Evolutionary conservation across 139 green algal genomes (phyloP).

Genomic region (Chlorella sp.): DNA sequence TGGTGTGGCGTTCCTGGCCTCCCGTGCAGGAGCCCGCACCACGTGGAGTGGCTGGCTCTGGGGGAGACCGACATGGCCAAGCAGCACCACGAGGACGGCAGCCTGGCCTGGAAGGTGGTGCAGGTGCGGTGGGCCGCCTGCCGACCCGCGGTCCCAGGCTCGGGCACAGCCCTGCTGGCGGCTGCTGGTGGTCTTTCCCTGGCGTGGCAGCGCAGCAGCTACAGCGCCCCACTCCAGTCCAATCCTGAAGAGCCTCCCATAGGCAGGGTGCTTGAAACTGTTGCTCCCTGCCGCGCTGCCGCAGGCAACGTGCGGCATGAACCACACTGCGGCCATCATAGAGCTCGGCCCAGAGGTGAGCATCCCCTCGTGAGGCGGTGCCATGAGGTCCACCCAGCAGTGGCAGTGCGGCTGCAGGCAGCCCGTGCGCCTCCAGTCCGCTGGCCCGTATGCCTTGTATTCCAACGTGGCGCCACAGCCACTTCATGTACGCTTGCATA

Average conservation of each 20-base stretch:
- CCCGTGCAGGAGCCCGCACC: constrained; percentile 30
- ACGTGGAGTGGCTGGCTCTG: constrained; percentile 30
- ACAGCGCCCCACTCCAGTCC: too few species aligned
- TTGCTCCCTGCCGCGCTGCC: background rate
- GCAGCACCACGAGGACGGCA: constrained; percentile 3
- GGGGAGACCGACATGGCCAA: constrained; percentile 13
- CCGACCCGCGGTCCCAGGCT: background rate
- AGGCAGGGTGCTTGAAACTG: too few species aligned
- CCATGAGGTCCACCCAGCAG: too few species aligned
- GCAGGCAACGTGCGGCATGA: constrained; percentile 53
- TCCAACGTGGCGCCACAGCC: too few species aligned
- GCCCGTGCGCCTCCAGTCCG: too few species aligned
- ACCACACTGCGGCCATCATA: constrained; percentile 58
- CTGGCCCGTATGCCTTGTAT: too few species aligned
- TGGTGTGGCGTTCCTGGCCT: too few species aligned
- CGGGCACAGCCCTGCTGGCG: background rate
- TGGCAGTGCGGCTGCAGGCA: too few species aligned
- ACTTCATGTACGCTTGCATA: too few species aligned
- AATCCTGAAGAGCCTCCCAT: too few species aligned
- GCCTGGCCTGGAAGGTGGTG: constrained; percentile 33
- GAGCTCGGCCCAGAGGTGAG: constrained; percentile 28
- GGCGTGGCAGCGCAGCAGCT: too few species aligned
- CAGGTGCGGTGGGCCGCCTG: constrained; percentile 5
- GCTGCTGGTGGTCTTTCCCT: background rate
- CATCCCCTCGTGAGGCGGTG: too few species aligned